These are phyloP conservation scores for Ascoidea rubescens DNA, from an alignment of 805 yeast species.

Conservation along the genomic window DNA sequence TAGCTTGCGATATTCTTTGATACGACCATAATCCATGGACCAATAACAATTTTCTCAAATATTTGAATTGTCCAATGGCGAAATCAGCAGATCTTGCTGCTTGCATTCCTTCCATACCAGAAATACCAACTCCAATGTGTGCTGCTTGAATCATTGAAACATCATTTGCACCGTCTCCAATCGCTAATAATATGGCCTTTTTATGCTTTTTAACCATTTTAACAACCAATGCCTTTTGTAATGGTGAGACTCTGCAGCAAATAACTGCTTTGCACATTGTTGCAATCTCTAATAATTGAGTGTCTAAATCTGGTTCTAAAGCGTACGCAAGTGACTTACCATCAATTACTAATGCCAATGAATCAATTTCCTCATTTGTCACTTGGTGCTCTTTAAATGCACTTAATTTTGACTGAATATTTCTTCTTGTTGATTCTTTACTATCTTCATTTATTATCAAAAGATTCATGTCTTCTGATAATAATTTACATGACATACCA, in stretches of 20 bases:
- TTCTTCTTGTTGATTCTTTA: conserved; percentile 60
- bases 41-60: conserved; percentile 62
- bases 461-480: conserved; percentile 92
- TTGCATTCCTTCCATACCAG: conserved; percentile 99
- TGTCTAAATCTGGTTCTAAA: conserved; percentile 67
- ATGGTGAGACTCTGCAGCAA: conserved; percentile 95
- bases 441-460: conserved; percentile 79
- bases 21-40: conserved; percentile 99
- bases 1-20: conserved; percentile 85
- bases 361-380: conserved; percentile 54
- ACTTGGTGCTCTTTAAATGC: conserved; percentile 59
- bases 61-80: conserved; percentile 91
- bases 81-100: conserved; percentile 98
- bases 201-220: conserved; percentile 79
- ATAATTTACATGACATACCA: conserved; percentile 92
- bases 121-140: conserved; percentile 97
- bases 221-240: conserved; percentile 93
- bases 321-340: conserved; percentile 88
- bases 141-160: conserved; percentile 99
- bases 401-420: conserved; percentile 58
- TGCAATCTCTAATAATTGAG: conserved; percentile 64
- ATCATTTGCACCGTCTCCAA: conserved; percentile 99
- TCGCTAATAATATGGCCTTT: conserved; percentile 68
- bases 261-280: conserved; percentile 87
- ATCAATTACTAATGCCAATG: conserved; percentile 84